Percentiles rank a stretch among this genome's conserved stretches.
phyloP scores from a whole-genome alignment of 345 rosid genomes.

The Arabidopsis arenosa region DNA sequence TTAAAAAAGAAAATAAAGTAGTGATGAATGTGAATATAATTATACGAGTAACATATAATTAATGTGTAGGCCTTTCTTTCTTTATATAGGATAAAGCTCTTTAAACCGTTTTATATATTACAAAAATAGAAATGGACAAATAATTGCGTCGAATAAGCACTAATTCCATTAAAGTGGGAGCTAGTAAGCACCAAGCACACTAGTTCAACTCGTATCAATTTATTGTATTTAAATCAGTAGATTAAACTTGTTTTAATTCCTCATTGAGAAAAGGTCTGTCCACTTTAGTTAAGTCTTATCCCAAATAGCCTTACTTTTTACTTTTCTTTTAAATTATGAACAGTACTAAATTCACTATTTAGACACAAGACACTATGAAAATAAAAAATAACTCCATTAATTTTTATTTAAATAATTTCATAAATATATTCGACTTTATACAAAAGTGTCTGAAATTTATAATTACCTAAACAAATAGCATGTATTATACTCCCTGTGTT shows the following conservation, averaged over 20 bases:
- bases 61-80: slow-evolving; percentile 26
- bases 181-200: slow-evolving; percentile 40
- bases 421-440: not conserved
- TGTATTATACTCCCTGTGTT: no score
- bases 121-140: slow-evolving; percentile 28
- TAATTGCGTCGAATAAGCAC: slow-evolving; percentile 42
- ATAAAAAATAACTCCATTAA: no score
- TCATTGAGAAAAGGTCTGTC: slow-evolving; percentile 34
- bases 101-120: slow-evolving; percentile 19
- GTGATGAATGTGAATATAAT: not conserved
- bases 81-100: slow-evolving; percentile 38
- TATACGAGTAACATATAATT: not conserved
- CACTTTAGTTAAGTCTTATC: slow-evolving; percentile 35
- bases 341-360: not conserved
- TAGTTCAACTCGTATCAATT: slow-evolving; percentile 22
- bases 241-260: slow-evolving; percentile 5
- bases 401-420: not conserved
- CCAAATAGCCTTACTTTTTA: slow-evolving; percentile 10
- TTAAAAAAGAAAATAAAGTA: not conserved
- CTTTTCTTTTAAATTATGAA: not conserved
- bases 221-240: not conserved
- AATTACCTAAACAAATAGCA: not conserved
- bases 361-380: not conserved
- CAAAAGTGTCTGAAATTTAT: not conserved
- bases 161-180: slow-evolving; percentile 46